Conservation (phyloP, 495 filamentous ascomycete species). For the Durotheca rogersii region DNA sequence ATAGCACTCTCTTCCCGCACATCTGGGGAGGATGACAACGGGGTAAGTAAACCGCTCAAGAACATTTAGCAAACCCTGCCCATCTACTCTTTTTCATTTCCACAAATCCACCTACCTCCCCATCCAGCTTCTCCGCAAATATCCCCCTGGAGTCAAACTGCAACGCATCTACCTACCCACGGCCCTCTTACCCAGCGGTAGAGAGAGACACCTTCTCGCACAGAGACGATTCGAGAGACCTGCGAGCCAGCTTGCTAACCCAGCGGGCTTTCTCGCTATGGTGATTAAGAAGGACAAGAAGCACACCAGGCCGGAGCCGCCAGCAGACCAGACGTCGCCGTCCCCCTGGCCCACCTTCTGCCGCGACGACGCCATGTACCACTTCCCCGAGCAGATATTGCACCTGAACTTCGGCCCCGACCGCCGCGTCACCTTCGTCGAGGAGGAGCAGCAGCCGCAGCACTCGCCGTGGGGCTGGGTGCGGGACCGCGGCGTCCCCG, state of each 20-base stretch:
- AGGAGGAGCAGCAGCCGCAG: conserved; percentile 19
- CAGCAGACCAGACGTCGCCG: conserved; percentile 12
- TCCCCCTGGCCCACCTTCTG: conserved; percentile 11
- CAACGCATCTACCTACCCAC: no score
- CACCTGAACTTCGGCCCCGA: conserved; percentile 33
- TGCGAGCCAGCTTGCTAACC: no score
- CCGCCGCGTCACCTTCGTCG: conserved; percentile 34
- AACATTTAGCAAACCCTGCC: conserved; percentile 14
- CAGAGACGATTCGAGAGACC: no score
- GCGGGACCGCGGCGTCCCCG: no score
- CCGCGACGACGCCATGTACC: conserved; percentile 36
- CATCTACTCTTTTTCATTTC: neutral
- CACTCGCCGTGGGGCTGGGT: conserved; percentile 14
- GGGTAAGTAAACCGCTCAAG: conserved; percentile 32
- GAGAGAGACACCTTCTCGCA: no score
- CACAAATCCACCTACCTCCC: neutral
- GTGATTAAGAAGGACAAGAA: conserved; percentile 15
- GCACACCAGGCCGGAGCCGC: no score
- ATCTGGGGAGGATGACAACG: conserved; percentile 15
- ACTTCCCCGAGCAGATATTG: conserved; percentile 34
- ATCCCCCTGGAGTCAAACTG: no score
- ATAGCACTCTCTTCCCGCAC: conserved; percentile 23
- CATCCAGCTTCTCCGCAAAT: no score
- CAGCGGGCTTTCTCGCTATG: conserved; percentile 16
- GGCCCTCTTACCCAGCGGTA: no score